Conservation (phyloP, 805 yeast genomes). For the Candida nemodendra region DNA sequence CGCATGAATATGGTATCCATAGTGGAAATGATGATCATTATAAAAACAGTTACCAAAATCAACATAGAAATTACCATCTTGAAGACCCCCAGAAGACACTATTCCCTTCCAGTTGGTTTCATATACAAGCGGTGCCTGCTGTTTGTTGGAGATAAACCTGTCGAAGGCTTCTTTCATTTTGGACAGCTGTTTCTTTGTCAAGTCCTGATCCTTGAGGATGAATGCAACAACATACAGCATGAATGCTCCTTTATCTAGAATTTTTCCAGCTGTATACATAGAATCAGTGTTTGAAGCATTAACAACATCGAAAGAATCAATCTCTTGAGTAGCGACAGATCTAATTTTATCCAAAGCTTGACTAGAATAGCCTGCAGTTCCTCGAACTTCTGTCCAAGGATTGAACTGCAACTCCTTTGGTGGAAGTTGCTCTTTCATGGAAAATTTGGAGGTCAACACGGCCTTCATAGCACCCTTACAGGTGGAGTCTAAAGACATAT, state of each 20-base stretch:
- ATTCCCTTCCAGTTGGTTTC: conserved; percentile 80
- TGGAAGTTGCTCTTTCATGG: conserved; percentile 30
- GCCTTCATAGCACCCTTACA: conserved; percentile 55
- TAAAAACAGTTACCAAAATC: conserved; percentile 76
- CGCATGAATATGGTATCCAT: conserved; percentile 79
- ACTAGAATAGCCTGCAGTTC: conserved; percentile 35
- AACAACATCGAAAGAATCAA: conserved; percentile 49
- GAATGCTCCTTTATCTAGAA: conserved; percentile 87
- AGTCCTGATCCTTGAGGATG: conserved; percentile 53
- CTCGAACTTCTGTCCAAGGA: conserved; percentile 56
- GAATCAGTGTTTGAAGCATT: conserved; percentile 69
- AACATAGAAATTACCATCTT: conserved; percentile 34
- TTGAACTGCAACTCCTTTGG: conserved; percentile 40
- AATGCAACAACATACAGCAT: conserved; percentile 70
- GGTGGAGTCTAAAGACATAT: conserved; percentile 45
- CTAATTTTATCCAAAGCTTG: conserved; percentile 42
- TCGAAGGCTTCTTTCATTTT: conserved; percentile 66
- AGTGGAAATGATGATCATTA: conserved; percentile 88
- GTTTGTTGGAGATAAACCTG: conserved; percentile 67
- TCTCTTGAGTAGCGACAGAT: conserved; percentile 51
- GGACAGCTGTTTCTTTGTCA: conserved; percentile 52
- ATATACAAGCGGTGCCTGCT: conserved; percentile 70
- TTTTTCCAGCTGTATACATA: conserved; percentile 89
- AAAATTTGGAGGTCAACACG: conserved; percentile 35
- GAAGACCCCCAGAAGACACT: conserved; percentile 60